Evolutionary conservation across 768 basidiomycete genomes (phyloP).

Genomic region (Hebeloma cylindrosporum): DNA sequence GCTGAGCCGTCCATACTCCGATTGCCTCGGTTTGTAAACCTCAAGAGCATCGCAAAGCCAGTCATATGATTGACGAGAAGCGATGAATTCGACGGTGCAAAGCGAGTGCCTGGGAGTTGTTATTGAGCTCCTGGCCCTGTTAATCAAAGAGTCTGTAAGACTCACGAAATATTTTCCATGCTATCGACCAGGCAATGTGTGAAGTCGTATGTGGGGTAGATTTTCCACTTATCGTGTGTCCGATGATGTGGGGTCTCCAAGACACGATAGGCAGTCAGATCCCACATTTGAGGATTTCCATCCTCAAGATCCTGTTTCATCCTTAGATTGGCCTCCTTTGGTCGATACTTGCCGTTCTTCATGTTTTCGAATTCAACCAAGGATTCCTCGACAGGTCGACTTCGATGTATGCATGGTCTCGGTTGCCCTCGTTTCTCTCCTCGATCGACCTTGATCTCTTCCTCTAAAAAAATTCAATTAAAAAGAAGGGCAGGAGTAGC

Average conservation of each 20-base stretch:
- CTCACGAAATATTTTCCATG: conserved; percentile 98
- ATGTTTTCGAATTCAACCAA: conserved; percentile 87
- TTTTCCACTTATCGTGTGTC: conserved; percentile 90
- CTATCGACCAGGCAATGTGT: conserved; percentile 98
- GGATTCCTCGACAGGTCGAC: conserved; percentile 84
- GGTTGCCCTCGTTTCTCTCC: conserved; percentile 84
- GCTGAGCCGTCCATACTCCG: conserved; percentile 92
- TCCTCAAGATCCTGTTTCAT: conserved; percentile 97
- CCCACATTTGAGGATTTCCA: conserved; percentile 99
- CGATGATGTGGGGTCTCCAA: conserved; percentile 90
- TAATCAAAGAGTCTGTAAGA: conserved; percentile 16
- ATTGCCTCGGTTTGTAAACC: conserved; percentile 96
- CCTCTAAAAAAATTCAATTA: conserved; percentile 56
- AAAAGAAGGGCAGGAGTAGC: neutral
- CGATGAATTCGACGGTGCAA: conserved; percentile 94
- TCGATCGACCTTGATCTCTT: conserved; percentile 86
- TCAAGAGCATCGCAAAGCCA: conserved; percentile 99
- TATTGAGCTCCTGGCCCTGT: neutral
- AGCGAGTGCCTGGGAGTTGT: conserved; percentile 78
- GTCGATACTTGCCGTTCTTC: conserved; percentile 86
- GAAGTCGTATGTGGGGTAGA: conserved; percentile 99
- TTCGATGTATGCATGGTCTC: conserved; percentile 82
- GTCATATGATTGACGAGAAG: conserved; percentile 95
- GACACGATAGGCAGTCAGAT: conserved; percentile 94
- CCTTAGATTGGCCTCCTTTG: conserved; percentile 88